phyloP scores from a whole-genome alignment of 1,139 yeast species.

The Zygosaccharomyces sapae region DNA sequence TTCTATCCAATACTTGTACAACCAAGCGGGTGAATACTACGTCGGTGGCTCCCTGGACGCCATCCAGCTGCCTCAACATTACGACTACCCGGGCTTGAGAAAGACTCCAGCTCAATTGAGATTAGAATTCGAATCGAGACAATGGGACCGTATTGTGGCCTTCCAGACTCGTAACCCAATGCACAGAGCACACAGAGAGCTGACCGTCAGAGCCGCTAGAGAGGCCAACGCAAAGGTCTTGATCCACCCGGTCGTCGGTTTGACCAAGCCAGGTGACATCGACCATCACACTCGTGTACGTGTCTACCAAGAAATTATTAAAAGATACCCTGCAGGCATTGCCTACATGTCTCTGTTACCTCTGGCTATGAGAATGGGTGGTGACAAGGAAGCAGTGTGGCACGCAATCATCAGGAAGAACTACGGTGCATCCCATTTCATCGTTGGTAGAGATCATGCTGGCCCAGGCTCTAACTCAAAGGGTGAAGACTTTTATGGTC shows the following conservation, averaged over 20 bases:
- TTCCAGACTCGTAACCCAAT: constrained; percentile 98
- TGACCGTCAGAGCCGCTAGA: constrained; percentile 92
- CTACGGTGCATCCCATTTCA: constrained; percentile 95
- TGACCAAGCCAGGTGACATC: constrained; percentile 96
- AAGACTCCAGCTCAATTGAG: constrained; percentile 90
- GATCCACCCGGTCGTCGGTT: constrained; percentile 95
- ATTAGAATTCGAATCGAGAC: constrained; percentile 69
- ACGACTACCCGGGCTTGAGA: constrained; percentile 82
- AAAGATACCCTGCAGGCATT: constrained; percentile 90
- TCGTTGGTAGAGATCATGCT: constrained; percentile 97
- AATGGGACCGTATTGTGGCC: constrained; percentile 91
- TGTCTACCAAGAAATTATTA: constrained; percentile 86
- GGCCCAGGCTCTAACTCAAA: constrained; percentile 94
- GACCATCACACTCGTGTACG: constrained; percentile 97
- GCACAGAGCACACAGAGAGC: constrained; percentile 97
- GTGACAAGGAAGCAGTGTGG: constrained; percentile 98
- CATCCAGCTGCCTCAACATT: constrained; percentile 77
- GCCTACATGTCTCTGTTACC: constrained; percentile 87
- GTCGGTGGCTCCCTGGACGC: constrained; percentile 89
- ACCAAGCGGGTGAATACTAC: constrained; percentile 76
- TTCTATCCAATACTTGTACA: constrained; percentile 69
- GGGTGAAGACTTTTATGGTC: constrained; percentile 94
- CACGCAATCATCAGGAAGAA: constrained; percentile 95
- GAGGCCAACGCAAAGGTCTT: constrained; percentile 72
- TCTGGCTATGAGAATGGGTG: constrained; percentile 98